Evolutionary conservation across 768 basidiomycete species (phyloP), one percentile per base, ranked within the genome.

Genomic region (Phlebiopsis flavidoalba): DNA sequence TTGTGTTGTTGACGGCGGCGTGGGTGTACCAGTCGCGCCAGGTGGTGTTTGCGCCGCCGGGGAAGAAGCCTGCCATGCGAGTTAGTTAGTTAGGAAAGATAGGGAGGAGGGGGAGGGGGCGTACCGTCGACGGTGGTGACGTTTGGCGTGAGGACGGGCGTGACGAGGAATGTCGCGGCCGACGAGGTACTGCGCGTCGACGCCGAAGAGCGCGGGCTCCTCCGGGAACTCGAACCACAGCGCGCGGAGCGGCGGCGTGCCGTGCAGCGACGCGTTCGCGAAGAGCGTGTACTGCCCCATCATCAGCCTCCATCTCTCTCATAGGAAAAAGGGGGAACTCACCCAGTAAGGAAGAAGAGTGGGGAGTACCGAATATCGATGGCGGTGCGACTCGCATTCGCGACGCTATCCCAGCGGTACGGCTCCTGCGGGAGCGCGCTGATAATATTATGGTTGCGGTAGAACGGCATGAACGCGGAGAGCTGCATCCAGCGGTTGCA

Each of bases 401-500:
- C 88, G 14, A 92, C 91, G 56, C 84, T 87, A 58, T 89, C 87
- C 90, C 91, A 93, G 46, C 83, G 77, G 65, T 87, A 93, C 2
- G 89, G 89, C 67, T 92, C 90, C 70, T 92, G 91, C n/a, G 84
- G 73, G 31, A 90, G 76, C 5, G 88, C 86, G 22, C 83, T 83
- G 57, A 75, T 76, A 35, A 77, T 72, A 63, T 89, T 89, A 70
- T 93, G 91, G 70, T 93, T 93, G 55, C 91, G 78, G 71, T 84
- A 91, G 77, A 93, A 93, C 5, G 91, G 91, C 26, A 81, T 80
- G 70, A 93, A 93, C 1, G 90, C 91, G 3, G 87, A 79, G n/a
- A 92, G 79, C 70, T 88, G 85, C 89, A 90, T 91, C 91, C 91
- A 93, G 17, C 91, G 81, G 63, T 85, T 86, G 72, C 89, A 89